phyloP scores from a whole-genome alignment of 441 rosid species.

The Metrosideros polymorpha region DNA sequence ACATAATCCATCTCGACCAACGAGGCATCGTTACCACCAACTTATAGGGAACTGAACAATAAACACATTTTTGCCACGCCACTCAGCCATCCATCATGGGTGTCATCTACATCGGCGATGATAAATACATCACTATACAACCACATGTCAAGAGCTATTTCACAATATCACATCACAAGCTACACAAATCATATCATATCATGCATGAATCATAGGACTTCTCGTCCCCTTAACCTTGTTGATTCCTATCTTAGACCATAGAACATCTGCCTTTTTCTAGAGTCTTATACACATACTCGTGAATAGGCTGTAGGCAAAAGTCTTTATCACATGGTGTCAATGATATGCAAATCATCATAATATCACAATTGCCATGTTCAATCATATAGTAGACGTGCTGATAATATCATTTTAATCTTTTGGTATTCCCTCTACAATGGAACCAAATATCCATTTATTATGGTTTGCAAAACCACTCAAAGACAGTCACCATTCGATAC shows the following conservation, averaged over 20 bases:
- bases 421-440: background rate
- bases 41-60: background rate
- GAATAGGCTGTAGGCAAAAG: background rate
- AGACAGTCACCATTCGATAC: background rate
- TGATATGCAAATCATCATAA: background rate
- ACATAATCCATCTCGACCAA: background rate
- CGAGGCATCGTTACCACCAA: background rate
- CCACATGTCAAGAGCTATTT: background rate
- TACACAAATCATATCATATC: background rate
- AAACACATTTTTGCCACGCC: background rate
- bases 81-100: background rate
- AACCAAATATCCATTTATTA: background rate
- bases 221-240: background rate
- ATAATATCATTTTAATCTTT: background rate
- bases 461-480: background rate
- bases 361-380: background rate
- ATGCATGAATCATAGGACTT: background rate
- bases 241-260: rapidly evolving
- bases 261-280: background rate
- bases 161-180: background rate
- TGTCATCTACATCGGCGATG: background rate
- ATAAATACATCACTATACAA: background rate
- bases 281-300: background rate
- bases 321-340: background rate
- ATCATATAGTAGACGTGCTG: too few relatives aligned